Evolutionary conservation across 768 basidiomycete genomes (phyloP).

Genomic region (Leucocoprinus leucothites): DNA sequence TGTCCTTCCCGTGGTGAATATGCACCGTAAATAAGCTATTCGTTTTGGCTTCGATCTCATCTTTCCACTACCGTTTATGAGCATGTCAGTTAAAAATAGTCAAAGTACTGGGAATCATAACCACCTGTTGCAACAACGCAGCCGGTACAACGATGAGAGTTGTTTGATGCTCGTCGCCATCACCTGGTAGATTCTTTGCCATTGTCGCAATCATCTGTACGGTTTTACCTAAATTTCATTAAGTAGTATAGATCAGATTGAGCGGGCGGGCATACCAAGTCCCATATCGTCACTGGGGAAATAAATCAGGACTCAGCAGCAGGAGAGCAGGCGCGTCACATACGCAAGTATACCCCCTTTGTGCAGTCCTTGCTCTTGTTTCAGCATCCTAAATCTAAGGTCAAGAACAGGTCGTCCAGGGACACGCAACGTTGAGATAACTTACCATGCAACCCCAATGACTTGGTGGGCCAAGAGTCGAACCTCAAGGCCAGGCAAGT

Average conservation of each 20-base stretch:
- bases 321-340: constrained; percentile 18
- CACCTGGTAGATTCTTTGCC: constrained; percentile 56
- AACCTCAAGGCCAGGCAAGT: constrained; percentile 68
- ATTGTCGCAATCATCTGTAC: constrained; percentile 82
- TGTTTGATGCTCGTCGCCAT: constrained; percentile 43
- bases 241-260: background rate
- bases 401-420: background rate
- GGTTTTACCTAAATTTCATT: constrained; percentile 48
- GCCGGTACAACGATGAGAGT: constrained; percentile 78
- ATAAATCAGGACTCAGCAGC: background rate
- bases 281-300: constrained; percentile 65
- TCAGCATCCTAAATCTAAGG: constrained; percentile 53
- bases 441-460: constrained; percentile 72
- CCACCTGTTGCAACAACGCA: constrained; percentile 67
- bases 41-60: constrained; percentile 68
- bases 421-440: background rate
- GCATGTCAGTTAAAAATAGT: background rate
- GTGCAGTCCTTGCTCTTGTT: constrained; percentile 50
- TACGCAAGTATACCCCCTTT: constrained; percentile 66
- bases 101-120: constrained; percentile 6
- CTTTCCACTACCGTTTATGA: constrained; percentile 52
- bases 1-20: constrained; percentile 71
- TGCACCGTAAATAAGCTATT: constrained; percentile 59
- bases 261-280: constrained; percentile 33
- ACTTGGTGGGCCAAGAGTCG: constrained; percentile 70